Evolutionary conservation across 768 basidiomycete genomes (phyloP), one percentile per base, ranked within the genome.

Genomic region (Scleroderma bovista): DNA sequence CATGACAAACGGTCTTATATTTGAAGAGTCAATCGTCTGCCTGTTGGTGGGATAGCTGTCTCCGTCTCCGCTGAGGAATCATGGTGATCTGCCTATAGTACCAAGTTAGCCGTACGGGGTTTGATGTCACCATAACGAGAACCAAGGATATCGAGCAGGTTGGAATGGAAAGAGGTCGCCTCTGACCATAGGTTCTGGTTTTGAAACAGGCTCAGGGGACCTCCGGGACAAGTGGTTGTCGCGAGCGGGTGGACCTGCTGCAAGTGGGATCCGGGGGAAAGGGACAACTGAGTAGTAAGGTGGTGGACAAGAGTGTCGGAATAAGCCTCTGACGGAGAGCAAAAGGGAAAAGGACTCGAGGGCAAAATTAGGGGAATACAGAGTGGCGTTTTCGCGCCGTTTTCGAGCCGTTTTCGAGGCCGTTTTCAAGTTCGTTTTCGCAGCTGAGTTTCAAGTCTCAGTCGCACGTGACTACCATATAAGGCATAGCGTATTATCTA

Each of bases 1-100:
- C 20, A 90, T 73, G n/a, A 88, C 79, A 62, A 93, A 92, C 0
- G 89, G 90, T 54, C 80, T 83, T 78, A 88, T 86, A 63, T 91
- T 92, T 24, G 87, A 86, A 37, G 79, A 66, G 66, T 90, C 77
- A 20, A 66, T 66, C 26, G 73, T 61, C 51, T 73, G 69, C 54
- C 67, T 67, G 57, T 54, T n/a, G 56, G 54, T 70, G 49, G 72
- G 69, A 66, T 70, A 69, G 58, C 74, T 77, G 66, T 77, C 79
- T 60, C 72, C 68, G 51, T 64, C 61, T 57, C 72, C 72, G 58
- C 72, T 67, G 74, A 72, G 41, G 75, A 77, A 59, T 77, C 78
- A 54, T 71, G 80, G 75, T 23, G 80, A 83, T 63, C 75, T 72
- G 51, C 73, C 80, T 51, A 75, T 62, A 51, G 76, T 72, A 58